Base-by-base conservation (phyloP, 1,284 basidiomycete species). In the Ceratobasidium sp. region DNA sequence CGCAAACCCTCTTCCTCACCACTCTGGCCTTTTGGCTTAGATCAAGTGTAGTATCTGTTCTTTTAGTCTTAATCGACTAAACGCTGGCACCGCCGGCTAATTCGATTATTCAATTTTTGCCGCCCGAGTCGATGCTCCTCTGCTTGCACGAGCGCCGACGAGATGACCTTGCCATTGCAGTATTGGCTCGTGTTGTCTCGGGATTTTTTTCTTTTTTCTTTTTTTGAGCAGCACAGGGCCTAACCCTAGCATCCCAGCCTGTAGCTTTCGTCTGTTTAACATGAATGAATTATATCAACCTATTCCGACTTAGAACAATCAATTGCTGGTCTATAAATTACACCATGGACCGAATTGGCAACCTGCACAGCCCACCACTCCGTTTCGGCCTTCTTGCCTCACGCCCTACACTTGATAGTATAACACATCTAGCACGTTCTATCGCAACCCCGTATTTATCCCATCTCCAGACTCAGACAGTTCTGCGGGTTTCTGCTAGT, bases 41-140 rank as follows among this genome's bases (percentile, higher is more conserved):
- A 93, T 92, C 92, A 94, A 93, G 92, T 94, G 92, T 94, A 93
- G 92, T 93, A 93, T 92, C 90, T 92, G 90, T 92, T 91, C 90
- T 92, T 91, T 89, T 89, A 76, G 66, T 58, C 51, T 58, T 58
- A 58, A 46, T 58, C 51, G 66, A 61, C 71, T 62, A 63, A 62
- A 62, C 59, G 71, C 29, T 64, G 48, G 62, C 62, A 64, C 46
- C 46, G 62, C 62, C 48, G 51, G 29, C 62, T 64, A 48, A 37
- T 37, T 64, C 62, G 62, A 72, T 72, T 72, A 72, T 72, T 72
- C 69, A 61, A 72, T 72, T 61, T 72, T 72, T 72, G 69, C 43
- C 46, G 58, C 69, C 69, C 56, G 69, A 46, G 56, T 72, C 46
- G 46, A 56, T 72, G 58, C 69, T 72, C 58, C 69, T 72, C 69